Conservation (phyloP, 805 yeast genomes). For the Isabelozyma pseudorhagii region DNA sequence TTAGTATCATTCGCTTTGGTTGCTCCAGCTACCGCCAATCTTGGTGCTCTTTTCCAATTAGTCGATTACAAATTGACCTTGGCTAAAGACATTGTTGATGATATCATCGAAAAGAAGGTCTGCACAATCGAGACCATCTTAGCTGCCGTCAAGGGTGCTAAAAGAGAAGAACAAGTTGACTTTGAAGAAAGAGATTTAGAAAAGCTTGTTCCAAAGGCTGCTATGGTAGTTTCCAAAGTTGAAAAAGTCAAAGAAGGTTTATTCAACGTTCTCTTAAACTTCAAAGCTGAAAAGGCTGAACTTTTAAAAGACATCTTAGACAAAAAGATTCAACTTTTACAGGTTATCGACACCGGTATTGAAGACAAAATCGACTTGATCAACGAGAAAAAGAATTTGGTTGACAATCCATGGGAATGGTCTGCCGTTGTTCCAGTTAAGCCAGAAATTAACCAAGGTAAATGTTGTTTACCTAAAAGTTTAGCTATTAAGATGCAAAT, state of each 20-base stretch:
- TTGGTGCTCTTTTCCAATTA: not conserved
- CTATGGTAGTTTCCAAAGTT: slow-evolving; percentile 21
- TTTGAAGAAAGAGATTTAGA: slow-evolving; percentile 1
- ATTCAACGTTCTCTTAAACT: slow-evolving; percentile 18
- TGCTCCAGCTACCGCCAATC: slow-evolving; percentile 1
- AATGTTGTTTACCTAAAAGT: slow-evolving; percentile 22
- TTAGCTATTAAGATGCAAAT: slow-evolving; percentile 14
- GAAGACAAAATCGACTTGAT: slow-evolving; percentile 8
- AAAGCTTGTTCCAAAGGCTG: slow-evolving; percentile 15
- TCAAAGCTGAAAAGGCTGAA: slow-evolving; percentile 18
- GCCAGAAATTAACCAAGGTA: slow-evolving; percentile 12
- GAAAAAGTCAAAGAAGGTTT: slow-evolving; percentile 14
- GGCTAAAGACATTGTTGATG: not conserved
- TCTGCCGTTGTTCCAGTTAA: slow-evolving; percentile 17
- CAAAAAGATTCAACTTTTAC: slow-evolving; percentile 14
- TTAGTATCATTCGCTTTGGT: not conserved
- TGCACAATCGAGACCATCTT: not conserved
- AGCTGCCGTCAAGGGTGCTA: not conserved
- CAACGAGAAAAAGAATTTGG: not conserved
- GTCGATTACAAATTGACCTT: not conserved
- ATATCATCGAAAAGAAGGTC: not conserved
- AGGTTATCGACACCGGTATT: slow-evolving; percentile 19
- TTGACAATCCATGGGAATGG: slow-evolving; percentile 17
- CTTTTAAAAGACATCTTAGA: slow-evolving; percentile 9
- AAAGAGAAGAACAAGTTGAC: not conserved